These are phyloP conservation scores for Dichotomopilus funicola DNA, from an alignment of 2,329 filamentous ascomycete genomes.

Conservation along the genomic window DNA sequence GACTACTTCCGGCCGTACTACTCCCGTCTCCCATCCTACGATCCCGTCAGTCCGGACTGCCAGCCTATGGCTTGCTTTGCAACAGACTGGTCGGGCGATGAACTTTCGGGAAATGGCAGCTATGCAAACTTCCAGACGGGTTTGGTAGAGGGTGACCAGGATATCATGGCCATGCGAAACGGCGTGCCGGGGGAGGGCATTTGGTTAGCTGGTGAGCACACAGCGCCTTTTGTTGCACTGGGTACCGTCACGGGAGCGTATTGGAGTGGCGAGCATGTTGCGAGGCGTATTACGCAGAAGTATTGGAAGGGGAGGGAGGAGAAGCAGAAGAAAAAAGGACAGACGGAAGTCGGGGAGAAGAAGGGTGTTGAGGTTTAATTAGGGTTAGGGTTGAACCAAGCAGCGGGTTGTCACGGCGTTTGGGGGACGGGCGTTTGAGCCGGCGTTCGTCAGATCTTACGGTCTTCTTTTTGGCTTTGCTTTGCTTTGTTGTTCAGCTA, in stretches of 20 bases:
- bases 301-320: not conserved
- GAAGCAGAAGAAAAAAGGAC: not conserved
- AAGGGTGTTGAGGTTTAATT: not conserved
- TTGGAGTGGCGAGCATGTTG: constrained; percentile 81
- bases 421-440: no score
- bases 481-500: no score
- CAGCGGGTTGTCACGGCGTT: no score
- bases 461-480: no score
- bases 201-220: constrained; percentile 89
- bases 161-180: constrained; percentile 59
- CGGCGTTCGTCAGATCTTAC: no score
- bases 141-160: constrained; percentile 60
- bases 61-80: constrained; percentile 57
- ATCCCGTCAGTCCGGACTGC: constrained; percentile 46
- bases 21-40: constrained; percentile 65
- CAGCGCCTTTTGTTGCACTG: constrained; percentile 79
- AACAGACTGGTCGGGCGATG: constrained; percentile 73
- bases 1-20: constrained; percentile 72
- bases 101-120: constrained; percentile 72
- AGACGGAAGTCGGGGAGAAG: not conserved
- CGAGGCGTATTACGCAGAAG: constrained; percentile 45
- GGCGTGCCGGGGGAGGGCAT: constrained; percentile 61
- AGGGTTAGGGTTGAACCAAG: not conserved
- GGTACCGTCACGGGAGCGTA: constrained; percentile 88
- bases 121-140: constrained; percentile 84